Base-by-base conservation (phyloP, 2,329 filamentous ascomycete genomes). In the Alternaria sp. region DNA sequence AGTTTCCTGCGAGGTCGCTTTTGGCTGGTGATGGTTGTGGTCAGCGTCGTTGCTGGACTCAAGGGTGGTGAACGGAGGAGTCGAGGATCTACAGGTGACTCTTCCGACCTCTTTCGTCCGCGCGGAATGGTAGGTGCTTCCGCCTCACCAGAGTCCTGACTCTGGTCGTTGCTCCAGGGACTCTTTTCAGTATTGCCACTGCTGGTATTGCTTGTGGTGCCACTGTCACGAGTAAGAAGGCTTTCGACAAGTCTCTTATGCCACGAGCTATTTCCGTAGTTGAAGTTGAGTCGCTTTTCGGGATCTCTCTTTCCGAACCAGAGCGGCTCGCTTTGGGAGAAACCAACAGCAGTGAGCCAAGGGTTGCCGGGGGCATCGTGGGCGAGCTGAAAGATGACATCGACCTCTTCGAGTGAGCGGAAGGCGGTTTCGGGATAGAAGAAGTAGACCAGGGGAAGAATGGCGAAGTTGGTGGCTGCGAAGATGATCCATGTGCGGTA, bases 321-420 rank as follows among this genome's bases (percentile, higher is more conserved):
- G 39, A 83, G 79, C 3, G 85, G 85, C 63, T 84, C 82, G 7
- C 81, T 73, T 24, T 77, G 71, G 3, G 84, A 84, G 34, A 84
- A 77, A 33, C 73, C 74, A 21, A 85, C 83, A 9, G 83, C 79
- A 9, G 76, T 76, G 56, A 84, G 62, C 72, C 72, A 83, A 61
- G 84, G 75, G 14, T 79, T 83, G 1, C 71, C 70, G n/a, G 72
- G 74, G 0, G 80, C 81, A 61, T 85, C 83, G 63, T 83, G 81
- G 77, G 71, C 71, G 11, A 72, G 58, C 65, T 79, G 79, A 78
- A 89, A 88, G 65, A 91, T 86, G 46, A 85, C 81, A 70, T 91
- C 88, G 72, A 91, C 88, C 73, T 90, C 88, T 73, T 91, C 88
- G 31, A 90, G 70, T 1, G 75, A 76, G 39, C 66, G 81, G 61